Conservation (phyloP, 495 filamentous ascomycete species). For the Pyrenula massariospora region DNA sequence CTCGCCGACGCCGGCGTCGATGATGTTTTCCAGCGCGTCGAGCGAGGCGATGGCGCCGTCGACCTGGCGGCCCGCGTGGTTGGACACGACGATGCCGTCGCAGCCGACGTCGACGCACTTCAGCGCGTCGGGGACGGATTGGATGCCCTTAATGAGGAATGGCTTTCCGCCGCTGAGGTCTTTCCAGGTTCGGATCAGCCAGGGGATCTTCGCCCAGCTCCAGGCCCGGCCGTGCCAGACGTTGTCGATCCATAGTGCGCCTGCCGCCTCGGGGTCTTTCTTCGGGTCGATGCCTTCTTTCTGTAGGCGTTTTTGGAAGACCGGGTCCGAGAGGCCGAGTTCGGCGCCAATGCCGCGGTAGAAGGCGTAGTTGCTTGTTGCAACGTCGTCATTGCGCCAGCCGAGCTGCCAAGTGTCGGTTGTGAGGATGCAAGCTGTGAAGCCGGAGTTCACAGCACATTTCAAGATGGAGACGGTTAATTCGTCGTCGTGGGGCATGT, state of each 20-base stretch:
- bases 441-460: slow-evolving; percentile 41
- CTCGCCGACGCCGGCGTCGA: slow-evolving; percentile 50
- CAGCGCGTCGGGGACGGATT: slow-evolving; percentile 38
- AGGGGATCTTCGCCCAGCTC: slow-evolving; percentile 45
- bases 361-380: slow-evolving; percentile 27
- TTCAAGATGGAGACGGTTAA: slow-evolving; percentile 39
- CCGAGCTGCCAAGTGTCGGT: slow-evolving; percentile 47
- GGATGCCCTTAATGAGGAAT: slow-evolving; percentile 46
- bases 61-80: slow-evolving; percentile 50
- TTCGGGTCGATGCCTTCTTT: slow-evolving; percentile 41
- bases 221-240: slow-evolving; percentile 53
- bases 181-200: slow-evolving; percentile 41
- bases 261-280: slow-evolving; percentile 34
- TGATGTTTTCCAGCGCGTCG: slow-evolving; percentile 26
- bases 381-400: slow-evolving; percentile 49
- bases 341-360: slow-evolving; percentile 31
- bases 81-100: slow-evolving; percentile 42
- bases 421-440: slow-evolving; percentile 45
- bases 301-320: slow-evolving; percentile 38
- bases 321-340: slow-evolving; percentile 45
- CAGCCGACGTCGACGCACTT: slow-evolving; percentile 41
- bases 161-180: slow-evolving; percentile 38
- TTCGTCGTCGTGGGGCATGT: slow-evolving; percentile 43
- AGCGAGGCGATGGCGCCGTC: slow-evolving; percentile 51
- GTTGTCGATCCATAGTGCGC: slow-evolving; percentile 51